These are phyloP conservation scores for Desmodesmus armatus DNA, from an alignment of 139 green algal species.

Conservation along the genomic window DNA sequence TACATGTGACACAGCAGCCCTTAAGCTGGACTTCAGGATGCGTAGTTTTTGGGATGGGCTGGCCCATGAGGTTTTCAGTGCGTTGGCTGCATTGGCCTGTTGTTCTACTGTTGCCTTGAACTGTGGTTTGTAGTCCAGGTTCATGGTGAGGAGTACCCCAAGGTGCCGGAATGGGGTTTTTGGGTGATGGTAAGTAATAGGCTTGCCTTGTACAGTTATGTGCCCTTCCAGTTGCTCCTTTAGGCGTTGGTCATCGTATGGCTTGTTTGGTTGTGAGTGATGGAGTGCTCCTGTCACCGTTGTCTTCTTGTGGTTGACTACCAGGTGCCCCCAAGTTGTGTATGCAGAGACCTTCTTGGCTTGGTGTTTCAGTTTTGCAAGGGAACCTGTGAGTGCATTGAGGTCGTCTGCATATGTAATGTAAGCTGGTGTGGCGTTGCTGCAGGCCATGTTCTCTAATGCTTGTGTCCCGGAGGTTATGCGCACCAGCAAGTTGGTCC, in stretches of 20 bases:
- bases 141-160: neutral
- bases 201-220: neutral
- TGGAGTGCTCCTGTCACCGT: slow-evolving; percentile 11
- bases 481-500: no score
- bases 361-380: neutral
- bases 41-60: no score
- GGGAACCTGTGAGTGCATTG: neutral
- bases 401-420: slow-evolving; percentile 21
- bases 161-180: neutral
- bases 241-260: neutral
- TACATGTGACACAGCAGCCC: no score
- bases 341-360: neutral
- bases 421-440: neutral
- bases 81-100: no score
- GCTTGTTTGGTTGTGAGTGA: neutral
- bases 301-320: slow-evolving; percentile 13
- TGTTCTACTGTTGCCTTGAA: neutral
- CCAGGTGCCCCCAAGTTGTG: neutral
- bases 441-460: no score
- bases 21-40: no score
- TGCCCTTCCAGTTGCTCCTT: neutral
- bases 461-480: no score
- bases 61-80: no score
- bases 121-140: neutral
- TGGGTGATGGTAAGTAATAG: neutral